These are phyloP conservation scores for Globisporangium emineosum DNA, from an alignment of 352 stramenopile species.

Conservation along the genomic window DNA sequence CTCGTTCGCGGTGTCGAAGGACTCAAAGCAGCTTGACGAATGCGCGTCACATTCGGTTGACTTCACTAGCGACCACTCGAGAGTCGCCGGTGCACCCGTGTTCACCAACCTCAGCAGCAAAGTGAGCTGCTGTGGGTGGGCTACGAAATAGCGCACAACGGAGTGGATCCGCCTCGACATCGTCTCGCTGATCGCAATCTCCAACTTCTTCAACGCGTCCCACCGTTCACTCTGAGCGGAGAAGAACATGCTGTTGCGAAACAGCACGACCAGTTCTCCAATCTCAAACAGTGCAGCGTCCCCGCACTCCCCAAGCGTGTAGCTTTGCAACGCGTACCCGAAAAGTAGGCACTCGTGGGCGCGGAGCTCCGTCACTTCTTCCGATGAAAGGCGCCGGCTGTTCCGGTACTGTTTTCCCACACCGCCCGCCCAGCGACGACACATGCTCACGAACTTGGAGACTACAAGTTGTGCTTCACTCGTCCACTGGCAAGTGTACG, in stretches of 20 bases:
- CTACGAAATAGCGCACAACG: neutral
- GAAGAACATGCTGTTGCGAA: slow-evolving; percentile 25
- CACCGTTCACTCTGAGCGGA: neutral
- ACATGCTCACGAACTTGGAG: slow-evolving; percentile 4
- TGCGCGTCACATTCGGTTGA: neutral
- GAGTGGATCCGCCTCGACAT: slow-evolving; percentile 24
- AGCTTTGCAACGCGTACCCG: slow-evolving; percentile 36
- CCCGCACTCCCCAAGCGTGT: slow-evolving; percentile 14
- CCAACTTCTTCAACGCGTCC: neutral
- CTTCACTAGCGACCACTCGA: slow-evolving; percentile 6
- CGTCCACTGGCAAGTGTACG: neutral
- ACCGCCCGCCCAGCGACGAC: neutral
- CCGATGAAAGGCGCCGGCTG: slow-evolving; percentile 1
- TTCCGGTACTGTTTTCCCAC: slow-evolving; percentile 2
- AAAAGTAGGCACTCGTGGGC: slow-evolving; percentile 43
- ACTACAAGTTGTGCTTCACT: neutral
- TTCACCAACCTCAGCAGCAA: slow-evolving; percentile 24
- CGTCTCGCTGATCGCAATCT: slow-evolving; percentile 20
- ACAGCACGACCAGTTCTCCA: slow-evolving; percentile 47
- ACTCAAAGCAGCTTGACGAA: slow-evolving; percentile 32
- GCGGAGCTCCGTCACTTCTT: slow-evolving; percentile 21
- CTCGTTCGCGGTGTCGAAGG: slow-evolving; percentile 13
- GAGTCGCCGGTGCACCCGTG: slow-evolving; percentile 14
- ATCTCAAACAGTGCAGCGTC: slow-evolving; percentile 21
- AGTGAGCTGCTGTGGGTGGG: neutral